Evolutionary conservation across 2,329 filamentous ascomycete genomes (phyloP), one percentile per base, ranked within the genome.

Genomic region (Pyricularia pennisetigena): DNA sequence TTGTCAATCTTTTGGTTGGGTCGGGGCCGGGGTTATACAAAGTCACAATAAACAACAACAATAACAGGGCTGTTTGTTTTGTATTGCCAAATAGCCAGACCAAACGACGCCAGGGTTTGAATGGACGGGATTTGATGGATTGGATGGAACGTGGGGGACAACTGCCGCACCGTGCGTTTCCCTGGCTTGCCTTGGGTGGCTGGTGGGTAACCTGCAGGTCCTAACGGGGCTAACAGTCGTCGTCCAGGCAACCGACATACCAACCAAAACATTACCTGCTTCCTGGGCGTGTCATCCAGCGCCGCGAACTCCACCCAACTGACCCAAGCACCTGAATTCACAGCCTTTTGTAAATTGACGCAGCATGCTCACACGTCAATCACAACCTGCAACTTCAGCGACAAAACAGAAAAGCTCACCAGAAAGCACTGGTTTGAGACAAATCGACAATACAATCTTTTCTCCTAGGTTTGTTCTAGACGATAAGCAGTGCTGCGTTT

Each of bases 401-500:
- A 62, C 23, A 62, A 62, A 62, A 14, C 24, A 6, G 29, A 23
- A 24, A 62, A 28, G 8, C 24, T 62, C 59, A 29, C 24, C 59
- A 26, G 28, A 24, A 29, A 14, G 9, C 26, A 62, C 28, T 28
- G 14, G 24, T 62, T 26, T 28, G 23, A 28, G 59, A 12, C 10
- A 26, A 62, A 16, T 24, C 24, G 59, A 26, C 59, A 62, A 26
- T 62, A 57, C 41, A 23, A 23, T 57, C 65, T 29, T 26, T 49
- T 30, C n/a, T 28, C 54, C 29, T 29, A 14, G 24, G 20, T 28
- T 57, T 26, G 16, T 59, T 54, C 23, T 28, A 57, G 35, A 30
- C 29, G 41, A 66, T 28, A 66, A 57, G 65, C 65, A 66, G 35
- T 66, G 65, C 41, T 66, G 65, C 28, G 65, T 66, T 66, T 66